These are phyloP conservation scores for Macadamia tetraphylla DNA, from an alignment of 164 flowering plant species.

Conservation along the genomic window DNA sequence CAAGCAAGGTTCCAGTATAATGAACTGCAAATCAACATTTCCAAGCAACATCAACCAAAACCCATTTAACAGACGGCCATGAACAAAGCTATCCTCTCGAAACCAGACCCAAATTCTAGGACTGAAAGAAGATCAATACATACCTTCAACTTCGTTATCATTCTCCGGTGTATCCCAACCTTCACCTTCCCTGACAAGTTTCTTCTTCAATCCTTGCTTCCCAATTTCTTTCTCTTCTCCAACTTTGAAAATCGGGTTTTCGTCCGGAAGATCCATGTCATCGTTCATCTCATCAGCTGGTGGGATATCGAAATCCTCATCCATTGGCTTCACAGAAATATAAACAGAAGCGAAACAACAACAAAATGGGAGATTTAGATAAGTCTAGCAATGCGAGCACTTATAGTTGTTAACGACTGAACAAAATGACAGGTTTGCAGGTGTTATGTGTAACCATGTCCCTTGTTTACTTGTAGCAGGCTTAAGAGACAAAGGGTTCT, in stretches of 20 bases:
- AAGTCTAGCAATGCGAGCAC: background rate
- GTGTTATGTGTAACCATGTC: too few species aligned
- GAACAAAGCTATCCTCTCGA: background rate
- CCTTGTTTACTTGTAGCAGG: too few species aligned
- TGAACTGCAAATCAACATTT: constrained; percentile 49
- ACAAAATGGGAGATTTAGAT: background rate
- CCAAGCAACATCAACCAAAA: constrained; percentile 10
- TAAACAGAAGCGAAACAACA: background rate
- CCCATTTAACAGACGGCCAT: background rate
- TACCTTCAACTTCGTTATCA: constrained; percentile 94
- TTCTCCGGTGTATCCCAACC: constrained; percentile 79
- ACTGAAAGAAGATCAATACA: background rate
- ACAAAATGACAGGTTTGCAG: background rate
- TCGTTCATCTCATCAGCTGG: constrained; percentile 30
- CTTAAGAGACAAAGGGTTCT: too few species aligned
- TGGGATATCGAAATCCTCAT: constrained; percentile 43
- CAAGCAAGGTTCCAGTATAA: constrained; percentile 90
- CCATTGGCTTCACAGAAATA: constrained; percentile 19
- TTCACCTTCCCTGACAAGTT: constrained; percentile 78
- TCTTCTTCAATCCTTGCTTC: constrained; percentile 73
- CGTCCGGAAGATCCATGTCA: constrained; percentile 41
- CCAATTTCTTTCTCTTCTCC: constrained; percentile 98
- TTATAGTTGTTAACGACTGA: background rate
- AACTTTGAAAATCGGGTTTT: constrained; percentile 42
- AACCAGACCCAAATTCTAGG: background rate